Conservation (phyloP, 345 rosid genomes). For the Citrus cavaleriei region DNA sequence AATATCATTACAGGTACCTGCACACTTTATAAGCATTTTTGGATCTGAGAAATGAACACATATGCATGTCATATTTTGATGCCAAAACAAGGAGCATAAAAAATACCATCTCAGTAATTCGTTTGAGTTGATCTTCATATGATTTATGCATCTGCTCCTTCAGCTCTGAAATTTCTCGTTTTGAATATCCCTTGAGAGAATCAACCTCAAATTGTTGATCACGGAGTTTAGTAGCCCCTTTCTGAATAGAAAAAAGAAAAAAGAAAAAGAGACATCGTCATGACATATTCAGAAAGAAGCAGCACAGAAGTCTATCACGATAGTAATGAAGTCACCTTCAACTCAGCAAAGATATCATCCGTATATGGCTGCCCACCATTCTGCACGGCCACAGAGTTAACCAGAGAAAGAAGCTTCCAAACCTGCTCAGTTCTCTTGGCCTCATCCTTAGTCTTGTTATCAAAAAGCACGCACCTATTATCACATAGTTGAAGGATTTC, state of each 20-base stretch:
- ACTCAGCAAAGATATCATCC: conserved; percentile 64
- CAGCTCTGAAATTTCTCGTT: conserved; percentile 49
- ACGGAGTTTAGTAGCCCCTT: conserved; percentile 61
- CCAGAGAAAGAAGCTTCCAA: conserved; percentile 59
- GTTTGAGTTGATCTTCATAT: conserved; percentile 61
- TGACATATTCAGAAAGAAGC: not conserved
- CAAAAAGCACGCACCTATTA: conserved; percentile 61
- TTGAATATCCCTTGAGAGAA: conserved; percentile 54
- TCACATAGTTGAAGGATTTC: conserved; percentile 61
- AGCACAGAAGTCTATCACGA: not conserved
- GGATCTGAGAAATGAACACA: not conserved
- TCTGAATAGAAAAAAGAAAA: conserved; percentile 31
- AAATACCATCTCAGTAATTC: conserved; percentile 65
- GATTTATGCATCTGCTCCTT: conserved; percentile 57
- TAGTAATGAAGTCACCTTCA: conserved; percentile 41
- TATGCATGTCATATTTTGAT: not conserved
- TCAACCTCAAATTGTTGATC: conserved; percentile 63
- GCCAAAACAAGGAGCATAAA: not conserved
- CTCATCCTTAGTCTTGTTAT: conserved; percentile 75
- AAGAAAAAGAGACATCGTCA: not conserved
- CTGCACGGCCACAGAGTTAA: conserved; percentile 39
- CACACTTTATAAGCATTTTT: not conserved
- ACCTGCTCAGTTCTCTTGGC: conserved; percentile 54
- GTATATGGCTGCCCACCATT: conserved; percentile 78
- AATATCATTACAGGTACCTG: not conserved